These are phyloP conservation scores for Daphne laureola DNA, from an alignment of 441 rosid species.

Conservation along the genomic window DNA sequence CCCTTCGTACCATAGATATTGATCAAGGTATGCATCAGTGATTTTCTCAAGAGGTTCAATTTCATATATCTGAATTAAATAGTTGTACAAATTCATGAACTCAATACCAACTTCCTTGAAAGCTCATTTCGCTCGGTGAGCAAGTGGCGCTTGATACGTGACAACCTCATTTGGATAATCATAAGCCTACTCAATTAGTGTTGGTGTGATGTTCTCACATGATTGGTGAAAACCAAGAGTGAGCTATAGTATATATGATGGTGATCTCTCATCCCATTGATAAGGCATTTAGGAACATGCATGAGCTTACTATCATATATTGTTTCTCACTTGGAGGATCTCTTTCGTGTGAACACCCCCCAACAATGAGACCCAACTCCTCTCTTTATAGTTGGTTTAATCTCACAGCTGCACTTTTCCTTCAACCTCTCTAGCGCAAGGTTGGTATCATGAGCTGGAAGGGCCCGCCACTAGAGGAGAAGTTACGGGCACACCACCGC, in stretches of 20 bases:
- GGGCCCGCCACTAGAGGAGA: too few species aligned
- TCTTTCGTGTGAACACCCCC: too few species aligned
- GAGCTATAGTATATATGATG: too few species aligned
- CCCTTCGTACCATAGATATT: conserved; percentile 97
- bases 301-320: too few species aligned
- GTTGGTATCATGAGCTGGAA: conserved; percentile 97
- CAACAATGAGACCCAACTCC: conserved; percentile 94
- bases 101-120: conserved; percentile 98
- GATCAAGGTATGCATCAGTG: conserved; percentile 98
- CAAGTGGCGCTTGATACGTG: conserved; percentile 94
- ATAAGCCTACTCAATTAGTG: conserved; percentile 99
- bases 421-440: conserved; percentile 96
- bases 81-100: conserved; percentile 96
- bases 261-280: too few species aligned
- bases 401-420: conserved; percentile 98
- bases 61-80: conserved; percentile 95
- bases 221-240: too few species aligned
- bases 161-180: conserved; percentile 97
- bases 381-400: conserved; percentile 95
- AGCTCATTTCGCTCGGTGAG: conserved; percentile 98
- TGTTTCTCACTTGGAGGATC: too few species aligned
- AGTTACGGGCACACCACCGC: too few species aligned
- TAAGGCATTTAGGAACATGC: too few species aligned
- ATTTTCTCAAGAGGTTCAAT: conserved; percentile 97
- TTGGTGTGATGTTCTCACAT: too few species aligned